Base-by-base conservation (phyloP, 2,329 filamentous ascomycete genomes). In the Aspergillus unguis region DNA sequence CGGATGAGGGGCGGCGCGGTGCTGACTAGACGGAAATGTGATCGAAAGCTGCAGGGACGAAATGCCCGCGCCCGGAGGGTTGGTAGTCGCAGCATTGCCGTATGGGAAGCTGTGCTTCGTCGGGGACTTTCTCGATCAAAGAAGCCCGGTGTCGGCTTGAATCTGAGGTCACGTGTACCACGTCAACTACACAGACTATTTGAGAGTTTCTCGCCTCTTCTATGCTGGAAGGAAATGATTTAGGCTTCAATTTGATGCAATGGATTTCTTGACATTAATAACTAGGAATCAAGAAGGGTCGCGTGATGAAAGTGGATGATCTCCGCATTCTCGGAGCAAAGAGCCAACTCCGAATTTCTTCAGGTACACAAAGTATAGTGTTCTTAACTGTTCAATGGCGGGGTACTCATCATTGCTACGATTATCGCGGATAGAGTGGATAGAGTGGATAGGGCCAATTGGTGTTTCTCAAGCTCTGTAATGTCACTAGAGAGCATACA, bases 1-100 rank as follows among this genome's bases (percentile, higher is more conserved):
- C 78, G 78, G 58, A 95, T 81, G 54, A 92, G 78, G 37, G 87
- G 85, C 25, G 61, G 62, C 10, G 59, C 44, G 10, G 50, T 7
- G 17, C 17, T 6, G 36, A 25, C 36, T 23, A 11, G 32, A 9
- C 63, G 62, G 33, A 44, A 44, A 5, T 48, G 25, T 25, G 41
- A 56, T 17, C 50, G 44, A 27, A 55, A 38, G 46, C 50, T 35
- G 35, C 48, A 55, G 27, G 53, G 44, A 41, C 55, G 44, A 25
- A 56, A 29, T 32, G 36, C 35, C 51, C 56, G 48, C 29, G 57
- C 58, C 54, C 38, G 42, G 28, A 50, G 31, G 10, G 27, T 26
- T 27, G 44, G 26, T 41, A 44, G 36, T 37, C 51, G 48, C 27
- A 49, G 17, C 51, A 53, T 50, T 17, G n/a, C 5, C 25, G 31